Evolutionary conservation across 129 eudicot genomes (phyloP).

Genomic region (Smallanthus sonchifolius): DNA sequence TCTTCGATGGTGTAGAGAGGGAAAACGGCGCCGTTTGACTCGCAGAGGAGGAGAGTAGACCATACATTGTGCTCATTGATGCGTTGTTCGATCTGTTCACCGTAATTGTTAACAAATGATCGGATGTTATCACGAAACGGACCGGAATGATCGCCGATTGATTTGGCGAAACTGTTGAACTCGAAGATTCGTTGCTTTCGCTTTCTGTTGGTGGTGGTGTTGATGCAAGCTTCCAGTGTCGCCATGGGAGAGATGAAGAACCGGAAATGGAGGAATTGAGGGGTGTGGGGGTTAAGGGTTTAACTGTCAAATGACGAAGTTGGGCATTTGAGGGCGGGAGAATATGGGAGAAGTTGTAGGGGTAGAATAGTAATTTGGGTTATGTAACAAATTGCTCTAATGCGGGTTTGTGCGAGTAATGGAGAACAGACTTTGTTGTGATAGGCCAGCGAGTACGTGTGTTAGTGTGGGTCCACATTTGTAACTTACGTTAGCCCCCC

Average conservation of each 20-base stretch:
- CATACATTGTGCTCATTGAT: slow-evolving; percentile 22
- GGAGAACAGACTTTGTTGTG: slow-evolving; percentile 36
- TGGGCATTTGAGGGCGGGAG: slow-evolving; percentile 33
- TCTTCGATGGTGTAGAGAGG: slow-evolving; percentile 54
- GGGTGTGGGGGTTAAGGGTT: slow-evolving; percentile 13
- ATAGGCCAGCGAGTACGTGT: slow-evolving; percentile 39
- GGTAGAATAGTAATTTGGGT: slow-evolving; percentile 24
- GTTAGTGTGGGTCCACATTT: slow-evolving; percentile 16
- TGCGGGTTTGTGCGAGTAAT: slow-evolving; percentile 4
- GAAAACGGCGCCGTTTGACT: slow-evolving; percentile 37
- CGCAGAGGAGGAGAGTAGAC: slow-evolving; percentile 37
- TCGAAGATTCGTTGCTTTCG: slow-evolving; percentile 34
- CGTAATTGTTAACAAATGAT: slow-evolving; percentile 40
- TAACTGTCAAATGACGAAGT: slow-evolving; percentile 26
- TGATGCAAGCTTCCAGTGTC: slow-evolving; percentile 36
- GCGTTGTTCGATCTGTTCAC: slow-evolving; percentile 23
- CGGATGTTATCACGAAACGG: slow-evolving; percentile 60
- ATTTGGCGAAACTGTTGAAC: slow-evolving; percentile 25
- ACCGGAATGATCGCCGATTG: slow-evolving; percentile 10
- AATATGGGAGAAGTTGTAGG: not conserved
- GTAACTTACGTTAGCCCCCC: not conserved
- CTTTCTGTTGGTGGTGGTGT: slow-evolving; percentile 20
- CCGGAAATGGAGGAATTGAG: slow-evolving; percentile 7
- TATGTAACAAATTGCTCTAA: slow-evolving; percentile 9
- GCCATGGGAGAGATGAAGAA: slow-evolving; percentile 31